These are phyloP conservation scores for Cryptococcus amylolentus DNA, from an alignment of 1,284 basidiomycete genomes.

Conservation along the genomic window DNA sequence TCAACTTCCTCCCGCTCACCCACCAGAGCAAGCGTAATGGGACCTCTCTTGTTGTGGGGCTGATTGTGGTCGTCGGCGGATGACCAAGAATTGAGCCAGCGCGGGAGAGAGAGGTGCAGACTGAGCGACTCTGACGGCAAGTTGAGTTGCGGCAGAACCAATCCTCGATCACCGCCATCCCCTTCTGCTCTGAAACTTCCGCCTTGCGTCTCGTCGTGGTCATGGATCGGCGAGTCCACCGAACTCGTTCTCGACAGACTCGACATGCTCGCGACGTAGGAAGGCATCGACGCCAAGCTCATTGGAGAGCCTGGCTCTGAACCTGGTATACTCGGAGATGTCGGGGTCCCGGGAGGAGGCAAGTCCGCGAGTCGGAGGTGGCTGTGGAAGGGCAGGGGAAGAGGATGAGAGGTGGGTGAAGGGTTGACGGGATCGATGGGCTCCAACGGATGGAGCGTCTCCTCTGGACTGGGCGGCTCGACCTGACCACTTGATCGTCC, in stretches of 20 bases:
- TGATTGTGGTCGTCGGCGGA: too few relatives aligned
- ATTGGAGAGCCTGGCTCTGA: slow-evolving; percentile 34
- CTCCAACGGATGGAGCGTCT: slow-evolving; percentile 14
- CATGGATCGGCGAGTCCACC: slow-evolving; percentile 7
- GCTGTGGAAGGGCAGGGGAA: background rate
- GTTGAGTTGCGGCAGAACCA: slow-evolving; percentile 38
- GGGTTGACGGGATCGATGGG: background rate
- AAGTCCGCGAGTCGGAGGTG: background rate
- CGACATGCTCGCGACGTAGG: slow-evolving; percentile 28
- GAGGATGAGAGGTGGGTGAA: background rate
- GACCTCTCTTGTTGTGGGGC: background rate
- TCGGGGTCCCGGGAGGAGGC: background rate
- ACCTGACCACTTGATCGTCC: background rate
- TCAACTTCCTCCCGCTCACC: slow-evolving; percentile 22
- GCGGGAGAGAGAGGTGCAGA: slow-evolving; percentile 33
- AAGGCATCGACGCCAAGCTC: slow-evolving; percentile 21
- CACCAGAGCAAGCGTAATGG: slow-evolving; percentile 22
- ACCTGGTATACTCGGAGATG: slow-evolving; percentile 7
- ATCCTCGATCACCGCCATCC: slow-evolving; percentile 16
- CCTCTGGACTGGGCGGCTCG: slow-evolving; percentile 16
- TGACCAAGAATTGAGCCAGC: slow-evolving; percentile 10
- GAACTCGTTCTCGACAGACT: slow-evolving; percentile 29
- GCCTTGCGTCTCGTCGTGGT: background rate
- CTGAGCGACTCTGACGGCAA: slow-evolving; percentile 34
- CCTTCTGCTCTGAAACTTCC: background rate